Percentiles rank a stretch among this genome's conserved stretches.
These are phyloP conservation scores for Ceratobasidium papillatum DNA, from an alignment of 1,284 basidiomycete genomes.

Conservation along the genomic window DNA sequence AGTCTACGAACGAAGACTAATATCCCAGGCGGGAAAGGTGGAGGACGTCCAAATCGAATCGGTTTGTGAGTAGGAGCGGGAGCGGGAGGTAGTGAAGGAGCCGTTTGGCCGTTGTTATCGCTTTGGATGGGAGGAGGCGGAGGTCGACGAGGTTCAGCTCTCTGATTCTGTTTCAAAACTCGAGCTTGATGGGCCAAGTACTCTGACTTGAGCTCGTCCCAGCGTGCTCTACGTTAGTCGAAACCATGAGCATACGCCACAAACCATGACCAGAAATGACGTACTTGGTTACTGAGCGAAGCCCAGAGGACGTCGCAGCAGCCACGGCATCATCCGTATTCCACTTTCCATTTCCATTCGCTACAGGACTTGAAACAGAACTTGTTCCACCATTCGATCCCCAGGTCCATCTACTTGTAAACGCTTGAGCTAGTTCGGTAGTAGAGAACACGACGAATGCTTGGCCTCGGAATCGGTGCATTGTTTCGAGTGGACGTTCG, in stretches of 20 bases:
- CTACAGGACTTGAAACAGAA: neutral
- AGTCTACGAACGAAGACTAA: constrained; percentile 74
- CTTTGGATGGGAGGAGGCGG: neutral
- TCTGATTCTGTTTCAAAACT: constrained; percentile 1
- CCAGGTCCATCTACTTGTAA: constrained; percentile 71
- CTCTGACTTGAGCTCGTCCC: constrained; percentile 69
- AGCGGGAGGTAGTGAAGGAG: neutral
- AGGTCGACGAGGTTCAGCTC: neutral
- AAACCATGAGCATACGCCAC: neutral
- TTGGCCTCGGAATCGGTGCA: constrained; percentile 68
- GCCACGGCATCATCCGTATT: constrained; percentile 34
- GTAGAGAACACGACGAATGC: constrained; percentile 67
- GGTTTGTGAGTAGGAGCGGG: neutral
- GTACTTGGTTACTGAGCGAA: constrained; percentile 57
- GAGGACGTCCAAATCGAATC: neutral
- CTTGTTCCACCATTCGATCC: constrained; percentile 40
- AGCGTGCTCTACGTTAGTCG: constrained; percentile 59
- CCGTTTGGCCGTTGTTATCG: neutral
- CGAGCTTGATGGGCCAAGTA: constrained; percentile 65
- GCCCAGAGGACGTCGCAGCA: constrained; percentile 65
- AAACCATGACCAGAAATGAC: neutral
- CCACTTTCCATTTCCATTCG: constrained; percentile 37
- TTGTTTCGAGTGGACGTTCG: neutral
- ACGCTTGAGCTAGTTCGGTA: constrained; percentile 53
- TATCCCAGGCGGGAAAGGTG: constrained; percentile 67